phyloP scores from a whole-genome alignment of 148 eudicot species.

The Pharnaceum exiguum region DNA sequence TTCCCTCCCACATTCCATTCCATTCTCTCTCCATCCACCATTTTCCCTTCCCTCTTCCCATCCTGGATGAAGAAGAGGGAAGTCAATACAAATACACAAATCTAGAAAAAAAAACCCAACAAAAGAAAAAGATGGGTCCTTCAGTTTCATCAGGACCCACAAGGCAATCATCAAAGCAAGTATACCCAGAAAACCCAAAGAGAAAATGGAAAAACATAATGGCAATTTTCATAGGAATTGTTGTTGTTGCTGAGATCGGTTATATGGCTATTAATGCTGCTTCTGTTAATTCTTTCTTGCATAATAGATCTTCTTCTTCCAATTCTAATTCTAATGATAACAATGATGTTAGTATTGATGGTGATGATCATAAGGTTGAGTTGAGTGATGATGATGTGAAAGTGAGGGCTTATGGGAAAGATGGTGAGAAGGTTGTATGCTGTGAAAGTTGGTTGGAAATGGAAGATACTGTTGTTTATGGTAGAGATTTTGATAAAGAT shows the following conservation, averaged over 20 bases:
- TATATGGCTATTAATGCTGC: constrained; percentile 62
- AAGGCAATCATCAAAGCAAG: too few relatives aligned
- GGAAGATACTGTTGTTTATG: constrained; percentile 52
- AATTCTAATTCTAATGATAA: neutral
- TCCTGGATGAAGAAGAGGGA: too few relatives aligned
- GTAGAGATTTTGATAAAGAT: constrained; percentile 61
- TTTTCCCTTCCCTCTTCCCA: too few relatives aligned
- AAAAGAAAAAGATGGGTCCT: too few relatives aligned
- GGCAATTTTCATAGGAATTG: constrained; percentile 49
- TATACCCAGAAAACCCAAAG: constrained; percentile 11
- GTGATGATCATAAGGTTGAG: neutral
- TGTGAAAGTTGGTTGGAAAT: constrained; percentile 79
- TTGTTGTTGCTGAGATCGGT: constrained; percentile 62
- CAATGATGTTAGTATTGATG: too few relatives aligned
- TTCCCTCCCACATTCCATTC: too few relatives aligned
- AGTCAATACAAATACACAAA: too few relatives aligned
- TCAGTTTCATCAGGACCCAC: too few relatives aligned
- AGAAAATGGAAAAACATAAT: constrained; percentile 50
- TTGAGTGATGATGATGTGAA: neutral
- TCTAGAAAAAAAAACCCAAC: too few relatives aligned
- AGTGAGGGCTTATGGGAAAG: too few relatives aligned
- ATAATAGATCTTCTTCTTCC: constrained; percentile 22
- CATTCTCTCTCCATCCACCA: too few relatives aligned
- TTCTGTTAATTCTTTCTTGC: constrained; percentile 48
- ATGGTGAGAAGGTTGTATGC: constrained; percentile 15